Evolutionary conservation across 2,329 filamentous ascomycete species (phyloP).

Genomic region (Phyllachora maydis): DNA sequence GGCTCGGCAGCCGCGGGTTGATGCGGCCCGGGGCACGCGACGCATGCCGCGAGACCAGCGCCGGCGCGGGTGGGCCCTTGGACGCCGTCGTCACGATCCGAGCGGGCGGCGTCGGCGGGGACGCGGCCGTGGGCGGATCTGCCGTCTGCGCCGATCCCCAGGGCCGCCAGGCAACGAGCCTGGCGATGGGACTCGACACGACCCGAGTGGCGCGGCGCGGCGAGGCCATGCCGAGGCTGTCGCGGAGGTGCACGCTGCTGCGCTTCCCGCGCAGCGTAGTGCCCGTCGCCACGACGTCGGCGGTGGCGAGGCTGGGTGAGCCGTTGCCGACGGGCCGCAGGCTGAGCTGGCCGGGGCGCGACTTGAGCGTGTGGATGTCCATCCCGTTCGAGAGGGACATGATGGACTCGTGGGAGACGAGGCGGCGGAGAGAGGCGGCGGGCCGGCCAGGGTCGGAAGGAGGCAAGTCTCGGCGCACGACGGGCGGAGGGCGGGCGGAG

Average conservation of each 20-base stretch:
- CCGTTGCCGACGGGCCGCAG: conserved; percentile 28
- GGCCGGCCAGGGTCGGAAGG: no score
- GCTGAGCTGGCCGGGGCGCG: conserved; percentile 56
- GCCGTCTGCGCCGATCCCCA: conserved; percentile 13
- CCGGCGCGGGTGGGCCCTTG: not conserved
- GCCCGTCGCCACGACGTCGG: conserved; percentile 33
- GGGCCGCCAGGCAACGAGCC: conserved; percentile 15
- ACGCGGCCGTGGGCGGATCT: conserved; percentile 3
- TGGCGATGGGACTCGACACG: conserved; percentile 7
- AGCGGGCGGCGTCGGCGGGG: conserved; percentile 1
- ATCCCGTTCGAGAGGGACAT: conserved; percentile 73
- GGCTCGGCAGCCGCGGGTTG: conserved; percentile 57
- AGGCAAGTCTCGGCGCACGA: no score
- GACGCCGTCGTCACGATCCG: not conserved
- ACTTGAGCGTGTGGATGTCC: conserved; percentile 70
- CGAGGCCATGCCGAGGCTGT: conserved; percentile 17
- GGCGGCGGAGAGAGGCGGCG: conserved; percentile 40
- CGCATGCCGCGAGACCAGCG: conserved; percentile 1
- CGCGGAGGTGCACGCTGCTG: conserved; percentile 36
- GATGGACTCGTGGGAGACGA: conserved; percentile 70
- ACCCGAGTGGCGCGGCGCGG: conserved; percentile 3
- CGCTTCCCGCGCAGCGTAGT: conserved; percentile 16
- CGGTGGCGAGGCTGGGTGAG: conserved; percentile 33
- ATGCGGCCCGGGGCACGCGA: conserved; percentile 49
- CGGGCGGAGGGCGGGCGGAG: no score